phyloP scores from a whole-genome alignment of 768 basidiomycete species.

The Boletales sp. region DNA sequence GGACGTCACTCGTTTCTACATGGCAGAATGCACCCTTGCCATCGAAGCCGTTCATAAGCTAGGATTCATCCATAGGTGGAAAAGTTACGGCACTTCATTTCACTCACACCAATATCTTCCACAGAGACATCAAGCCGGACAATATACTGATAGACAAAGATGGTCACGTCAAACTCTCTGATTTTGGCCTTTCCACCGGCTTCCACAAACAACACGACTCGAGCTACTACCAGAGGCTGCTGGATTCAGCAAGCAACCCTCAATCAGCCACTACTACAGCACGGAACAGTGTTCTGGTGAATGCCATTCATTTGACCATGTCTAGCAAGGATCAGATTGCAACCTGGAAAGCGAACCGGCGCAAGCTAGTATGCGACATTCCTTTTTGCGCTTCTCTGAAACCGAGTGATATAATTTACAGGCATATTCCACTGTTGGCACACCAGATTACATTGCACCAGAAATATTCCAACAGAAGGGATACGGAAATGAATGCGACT shows the following conservation, averaged over 20 bases:
- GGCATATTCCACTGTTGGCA: constrained; percentile 98
- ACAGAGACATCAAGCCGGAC: constrained; percentile 97
- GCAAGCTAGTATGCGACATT: constrained; percentile 74
- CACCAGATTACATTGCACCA: constrained; percentile 95
- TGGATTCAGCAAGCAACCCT: constrained; percentile 59
- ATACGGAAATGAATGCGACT: constrained; percentile 98
- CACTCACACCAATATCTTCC: not conserved
- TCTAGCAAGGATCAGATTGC: constrained; percentile 90
- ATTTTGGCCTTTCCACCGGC: constrained; percentile 98
- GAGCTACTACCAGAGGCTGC: constrained; percentile 85
- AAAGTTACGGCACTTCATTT: not conserved
- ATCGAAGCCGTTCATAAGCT: constrained; percentile 97
- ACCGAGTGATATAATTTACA: constrained; percentile 25
- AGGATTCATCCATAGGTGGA: constrained; percentile 93
- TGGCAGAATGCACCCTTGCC: constrained; percentile 96
- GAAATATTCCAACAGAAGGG: constrained; percentile 96
- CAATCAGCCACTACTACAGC: constrained; percentile 44
- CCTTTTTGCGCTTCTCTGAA: not conserved
- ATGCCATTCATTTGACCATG: constrained; percentile 96
- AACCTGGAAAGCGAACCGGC: constrained; percentile 97
- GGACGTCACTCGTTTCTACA: constrained; percentile 97
- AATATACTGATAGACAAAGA: constrained; percentile 90
- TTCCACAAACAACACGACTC: constrained; percentile 99
- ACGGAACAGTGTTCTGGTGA: constrained; percentile 95
- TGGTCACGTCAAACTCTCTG: constrained; percentile 96